These are phyloP conservation scores for Citrullus mucosospermus DNA, from an alignment of 306 rosid species.

Conservation along the genomic window DNA sequence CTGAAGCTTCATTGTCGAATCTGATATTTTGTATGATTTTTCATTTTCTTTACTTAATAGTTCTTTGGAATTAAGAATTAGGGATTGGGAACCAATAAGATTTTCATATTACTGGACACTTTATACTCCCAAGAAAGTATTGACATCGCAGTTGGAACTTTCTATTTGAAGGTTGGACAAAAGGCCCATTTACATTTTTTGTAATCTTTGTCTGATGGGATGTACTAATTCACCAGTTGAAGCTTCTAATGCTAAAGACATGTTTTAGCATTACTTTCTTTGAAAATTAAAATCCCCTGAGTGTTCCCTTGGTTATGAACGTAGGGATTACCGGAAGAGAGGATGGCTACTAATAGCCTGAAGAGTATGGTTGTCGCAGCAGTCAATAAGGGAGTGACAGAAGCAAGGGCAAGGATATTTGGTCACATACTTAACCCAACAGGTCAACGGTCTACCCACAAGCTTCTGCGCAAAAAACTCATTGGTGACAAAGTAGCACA, in stretches of 20 bases:
- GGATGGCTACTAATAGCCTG: slow-evolving; percentile 48
- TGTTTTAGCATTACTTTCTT: neutral
- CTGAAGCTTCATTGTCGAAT: neutral
- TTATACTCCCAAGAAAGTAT: neutral
- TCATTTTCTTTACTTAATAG: neutral
- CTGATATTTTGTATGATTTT: neutral
- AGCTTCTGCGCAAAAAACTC: slow-evolving; percentile 70
- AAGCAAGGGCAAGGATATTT: slow-evolving; percentile 71
- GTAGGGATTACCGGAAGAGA: neutral
- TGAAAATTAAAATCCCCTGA: neutral
- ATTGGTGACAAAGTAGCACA: slow-evolving; percentile 66
- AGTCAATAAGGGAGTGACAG: slow-evolving; percentile 36
- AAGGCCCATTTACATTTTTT: neutral
- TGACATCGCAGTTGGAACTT: neutral
- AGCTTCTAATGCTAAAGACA: neutral
- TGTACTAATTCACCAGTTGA: neutral
- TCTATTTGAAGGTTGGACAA: neutral
- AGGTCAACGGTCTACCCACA: slow-evolving; percentile 57
- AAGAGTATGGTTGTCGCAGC: slow-evolving; percentile 44
- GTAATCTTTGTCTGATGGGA: neutral
- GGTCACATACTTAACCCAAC: slow-evolving; percentile 65
- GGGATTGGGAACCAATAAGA: neutral
- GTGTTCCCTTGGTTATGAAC: neutral
- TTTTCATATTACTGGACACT: neutral
- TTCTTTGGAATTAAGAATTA: neutral